Base-by-base conservation (phyloP, 2,329 filamentous ascomycete genomes). In the Colletotrichum sp. region DNA sequence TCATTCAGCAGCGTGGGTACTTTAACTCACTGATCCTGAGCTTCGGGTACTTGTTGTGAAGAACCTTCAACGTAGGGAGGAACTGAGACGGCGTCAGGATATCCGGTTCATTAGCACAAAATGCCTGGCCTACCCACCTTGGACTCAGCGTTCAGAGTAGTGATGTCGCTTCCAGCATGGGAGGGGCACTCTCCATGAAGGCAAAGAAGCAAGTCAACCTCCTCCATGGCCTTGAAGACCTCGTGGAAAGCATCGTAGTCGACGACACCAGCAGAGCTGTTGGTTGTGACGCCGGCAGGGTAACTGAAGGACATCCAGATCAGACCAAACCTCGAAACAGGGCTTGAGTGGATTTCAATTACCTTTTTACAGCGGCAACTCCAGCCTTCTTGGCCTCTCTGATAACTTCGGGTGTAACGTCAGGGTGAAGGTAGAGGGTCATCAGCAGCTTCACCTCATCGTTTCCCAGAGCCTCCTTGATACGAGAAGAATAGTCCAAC, bases 161-260 rank as follows among this genome's bases (percentile, higher is more conserved):
- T 91, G 75, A 90, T 87, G 57, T 85, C 82, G 64, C 83, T 82
- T 4, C 78, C 79, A 15, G 82, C 81, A 69, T 84, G 82, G 32
- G 82, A 83, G 8, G 86, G 93, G n/a, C 94, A 92, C 86, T 98
- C 96, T 79, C 96, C 96, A 83, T 99, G 96, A n/a, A 99, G 88
- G 86, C 98, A 98, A 57, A 98, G 89, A n/a, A 98, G 90, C 79
- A 98, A 88, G 79, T 93, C 92, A 79, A 96, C 92, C 76, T 93
- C 87, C 83, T 98, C 94, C 96, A 99, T 98, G 78, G 95, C 94
- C n/a, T 90, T 91, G 82, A 99, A 98, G 16, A 96, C 94, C 8
- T 92, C 91, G 82, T 94, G 94, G 86, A 95, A 96, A 36, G 89
- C 86, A 76, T 92, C 91, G 81, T 95, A 92, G 72, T 92, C 90